phyloP scores from a whole-genome alignment of 805 yeast genomes.

The Candida maris region DNA sequence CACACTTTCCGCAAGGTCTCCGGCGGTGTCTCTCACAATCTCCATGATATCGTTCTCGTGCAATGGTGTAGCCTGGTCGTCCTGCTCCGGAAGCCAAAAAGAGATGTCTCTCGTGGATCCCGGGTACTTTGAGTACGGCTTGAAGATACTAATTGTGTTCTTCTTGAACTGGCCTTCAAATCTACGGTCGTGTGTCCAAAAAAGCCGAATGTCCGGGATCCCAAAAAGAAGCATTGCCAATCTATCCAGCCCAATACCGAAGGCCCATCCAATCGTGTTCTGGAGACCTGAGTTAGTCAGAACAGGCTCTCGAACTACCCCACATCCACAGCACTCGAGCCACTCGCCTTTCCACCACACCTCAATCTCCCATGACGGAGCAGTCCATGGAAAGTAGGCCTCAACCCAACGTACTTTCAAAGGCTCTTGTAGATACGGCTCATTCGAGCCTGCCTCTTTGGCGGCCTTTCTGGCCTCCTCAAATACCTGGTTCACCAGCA shows the following conservation, averaged over 20 bases:
- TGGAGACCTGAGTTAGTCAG: slow-evolving; percentile 66
- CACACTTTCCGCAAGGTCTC: slow-evolving; percentile 87
- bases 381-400: slow-evolving; percentile 96
- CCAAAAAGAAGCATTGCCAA: slow-evolving; percentile 95
- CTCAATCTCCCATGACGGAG: slow-evolving; percentile 97
- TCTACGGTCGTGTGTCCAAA: slow-evolving; percentile 84
- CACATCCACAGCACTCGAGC: slow-evolving; percentile 97
- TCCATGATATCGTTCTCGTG: slow-evolving; percentile 96
- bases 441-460: slow-evolving; percentile 54
- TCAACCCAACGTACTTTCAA: slow-evolving; percentile 90
- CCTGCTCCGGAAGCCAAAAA: slow-evolving; percentile 70
- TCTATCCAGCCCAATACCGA: slow-evolving; percentile 92
- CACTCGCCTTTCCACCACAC: slow-evolving; percentile 99
- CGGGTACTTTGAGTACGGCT: slow-evolving; percentile 89
- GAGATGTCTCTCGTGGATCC: slow-evolving; percentile 84
- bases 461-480: slow-evolving; percentile 65
- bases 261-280: slow-evolving; percentile 89
- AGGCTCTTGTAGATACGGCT: slow-evolving; percentile 65
- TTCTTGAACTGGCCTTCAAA: slow-evolving; percentile 68
- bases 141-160: slow-evolving; percentile 66
- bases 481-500: slow-evolving; percentile 78
- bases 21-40: slow-evolving; percentile 76
- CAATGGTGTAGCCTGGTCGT: slow-evolving; percentile 28
- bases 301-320: slow-evolving; percentile 79
- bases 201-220: slow-evolving; percentile 88